Evolutionary conservation across 345 rosid species (phyloP).

Genomic region (Euclidium syriacum): DNA sequence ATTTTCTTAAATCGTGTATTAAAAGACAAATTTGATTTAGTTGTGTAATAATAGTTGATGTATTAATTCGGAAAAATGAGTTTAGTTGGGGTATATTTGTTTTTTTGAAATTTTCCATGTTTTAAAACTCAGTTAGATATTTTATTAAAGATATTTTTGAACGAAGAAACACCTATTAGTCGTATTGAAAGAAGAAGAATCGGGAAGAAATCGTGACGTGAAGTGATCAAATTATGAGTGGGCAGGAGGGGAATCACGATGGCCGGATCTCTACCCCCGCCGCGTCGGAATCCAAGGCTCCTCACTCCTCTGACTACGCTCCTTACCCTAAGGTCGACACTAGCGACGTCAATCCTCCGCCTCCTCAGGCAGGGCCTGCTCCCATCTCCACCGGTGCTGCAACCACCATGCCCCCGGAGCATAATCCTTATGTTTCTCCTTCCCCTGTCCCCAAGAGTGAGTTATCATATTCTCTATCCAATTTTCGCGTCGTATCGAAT

Average conservation of each 20-base stretch:
- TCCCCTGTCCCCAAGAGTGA: slow-evolving; percentile 53
- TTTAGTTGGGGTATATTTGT: too few relatives aligned
- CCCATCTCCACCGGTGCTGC: slow-evolving; percentile 48
- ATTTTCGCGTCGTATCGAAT: not conserved
- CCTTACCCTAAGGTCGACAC: slow-evolving; percentile 90
- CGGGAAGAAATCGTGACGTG: slow-evolving; percentile 8
- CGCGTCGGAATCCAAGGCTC: slow-evolving; percentile 13
- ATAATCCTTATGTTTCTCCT: slow-evolving; percentile 78
- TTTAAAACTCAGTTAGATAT: too few relatives aligned
- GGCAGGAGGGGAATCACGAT: slow-evolving; percentile 12
- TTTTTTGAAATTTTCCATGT: too few relatives aligned
- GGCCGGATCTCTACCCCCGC: slow-evolving; percentile 19
- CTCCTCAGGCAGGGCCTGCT: slow-evolving; percentile 39
- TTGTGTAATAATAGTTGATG: too few relatives aligned
- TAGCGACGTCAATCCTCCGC: slow-evolving; percentile 62
- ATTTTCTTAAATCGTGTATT: too few relatives aligned
- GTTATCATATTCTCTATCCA: not conserved
- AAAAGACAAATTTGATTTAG: too few relatives aligned
- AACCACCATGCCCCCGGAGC: slow-evolving; percentile 77
- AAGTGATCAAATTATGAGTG: slow-evolving; percentile 31
- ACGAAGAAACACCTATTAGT: too few relatives aligned
- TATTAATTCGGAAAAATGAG: too few relatives aligned
- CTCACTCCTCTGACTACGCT: slow-evolving; percentile 70
- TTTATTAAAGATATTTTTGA: too few relatives aligned
- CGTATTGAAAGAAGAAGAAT: not conserved